phyloP scores from a whole-genome alignment of 1,284 basidiomycete species.

The Neolentinus lepideus region DNA sequence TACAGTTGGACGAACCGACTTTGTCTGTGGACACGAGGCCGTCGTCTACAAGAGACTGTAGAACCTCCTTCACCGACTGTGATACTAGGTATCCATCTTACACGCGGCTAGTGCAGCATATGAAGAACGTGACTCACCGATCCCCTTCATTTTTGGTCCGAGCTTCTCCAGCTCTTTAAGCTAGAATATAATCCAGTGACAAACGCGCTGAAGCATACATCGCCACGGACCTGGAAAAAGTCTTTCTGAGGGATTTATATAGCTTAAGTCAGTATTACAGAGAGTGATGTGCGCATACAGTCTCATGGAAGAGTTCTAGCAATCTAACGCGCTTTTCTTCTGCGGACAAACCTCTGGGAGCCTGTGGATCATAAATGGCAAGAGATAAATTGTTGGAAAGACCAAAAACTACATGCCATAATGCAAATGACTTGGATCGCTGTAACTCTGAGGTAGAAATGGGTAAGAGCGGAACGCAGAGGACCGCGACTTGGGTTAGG shows the following conservation, averaged over 20 bases:
- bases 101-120: neutral
- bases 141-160: constrained; percentile 79
- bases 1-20: constrained; percentile 88
- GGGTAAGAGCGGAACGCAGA: no score
- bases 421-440: no score
- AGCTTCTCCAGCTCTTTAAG: constrained; percentile 87
- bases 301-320: constrained; percentile 86
- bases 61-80: constrained; percentile 83
- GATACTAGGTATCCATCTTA: constrained; percentile 47
- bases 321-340: constrained; percentile 79
- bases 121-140: constrained; percentile 41
- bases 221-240: constrained; percentile 62
- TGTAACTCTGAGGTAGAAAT: no score
- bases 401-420: no score
- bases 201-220: neutral
- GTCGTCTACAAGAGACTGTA: constrained; percentile 81
- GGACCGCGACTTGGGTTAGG: no score
- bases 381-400: no score
- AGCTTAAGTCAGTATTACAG: neutral
- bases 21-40: constrained; percentile 80
- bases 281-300: constrained; percentile 30
- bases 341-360: constrained; percentile 69
- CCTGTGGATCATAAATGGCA: constrained; percentile 36
- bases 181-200: constrained; percentile 24
- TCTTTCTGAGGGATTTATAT: constrained; percentile 51